phyloP scores from a whole-genome alignment of 768 basidiomycete genomes.

The Neoboletus magnificus region DNA sequence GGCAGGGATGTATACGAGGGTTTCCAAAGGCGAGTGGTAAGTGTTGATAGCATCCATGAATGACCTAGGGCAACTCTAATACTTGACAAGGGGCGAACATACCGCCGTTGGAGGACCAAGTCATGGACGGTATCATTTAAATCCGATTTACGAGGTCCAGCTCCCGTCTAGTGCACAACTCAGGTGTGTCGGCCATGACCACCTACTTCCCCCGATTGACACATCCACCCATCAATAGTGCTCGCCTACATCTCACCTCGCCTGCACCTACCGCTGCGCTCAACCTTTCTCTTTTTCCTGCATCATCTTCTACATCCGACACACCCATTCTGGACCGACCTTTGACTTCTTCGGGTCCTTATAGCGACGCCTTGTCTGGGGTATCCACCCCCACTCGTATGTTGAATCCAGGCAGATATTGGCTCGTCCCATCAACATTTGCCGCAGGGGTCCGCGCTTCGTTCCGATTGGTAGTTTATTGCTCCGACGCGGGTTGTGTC shows the following conservation, averaged over 20 bases:
- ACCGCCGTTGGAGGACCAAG: constrained; percentile 71
- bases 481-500: constrained; percentile 35
- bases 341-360: constrained; percentile 73
- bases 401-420: constrained; percentile 61
- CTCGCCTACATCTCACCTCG: constrained; percentile 63
- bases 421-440: constrained; percentile 72
- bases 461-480: constrained; percentile 64
- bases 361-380: constrained; percentile 71
- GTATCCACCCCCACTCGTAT: constrained; percentile 55
- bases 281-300: constrained; percentile 58
- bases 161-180: constrained; percentile 52
- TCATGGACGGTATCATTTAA: constrained; percentile 58
- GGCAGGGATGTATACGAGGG: constrained; percentile 82
- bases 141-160: constrained; percentile 66
- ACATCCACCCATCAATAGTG: constrained; percentile 36
- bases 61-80: not conserved
- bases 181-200: constrained; percentile 41
- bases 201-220: not conserved
- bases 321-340: constrained; percentile 34
- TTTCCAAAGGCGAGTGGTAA: constrained; percentile 72
- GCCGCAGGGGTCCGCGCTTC: constrained; percentile 50
- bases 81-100: constrained; percentile 44
- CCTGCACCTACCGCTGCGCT: constrained; percentile 43
- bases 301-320: constrained; percentile 12
- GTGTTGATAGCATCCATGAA: constrained; percentile 14